Conservation (phyloP, 1,139 yeast species). For the Nakaseomyces delphensis region DNA sequence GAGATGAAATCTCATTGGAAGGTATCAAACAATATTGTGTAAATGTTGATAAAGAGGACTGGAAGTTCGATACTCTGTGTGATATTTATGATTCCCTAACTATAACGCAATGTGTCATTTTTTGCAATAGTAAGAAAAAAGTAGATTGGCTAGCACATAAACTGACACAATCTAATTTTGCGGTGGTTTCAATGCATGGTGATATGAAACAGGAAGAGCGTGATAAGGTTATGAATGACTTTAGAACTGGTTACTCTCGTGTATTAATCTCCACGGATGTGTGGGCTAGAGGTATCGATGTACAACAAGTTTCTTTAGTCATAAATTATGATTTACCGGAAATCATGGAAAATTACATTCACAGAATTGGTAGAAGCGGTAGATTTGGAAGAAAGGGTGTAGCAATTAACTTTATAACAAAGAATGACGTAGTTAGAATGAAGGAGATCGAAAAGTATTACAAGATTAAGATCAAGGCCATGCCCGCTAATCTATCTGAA, state of each 20-base stretch:
- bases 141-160: conserved; percentile 87
- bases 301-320: conserved; percentile 92
- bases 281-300: conserved; percentile 97
- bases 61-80: conserved; percentile 92
- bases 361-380: conserved; percentile 91
- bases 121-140: conserved; percentile 85
- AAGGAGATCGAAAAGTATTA: conserved; percentile 71
- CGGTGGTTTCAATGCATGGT: conserved; percentile 93
- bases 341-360: conserved; percentile 83
- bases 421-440: conserved; percentile 51
- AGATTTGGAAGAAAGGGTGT: conserved; percentile 95
- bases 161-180: conserved; percentile 70
- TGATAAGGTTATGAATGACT: conserved; percentile 81
- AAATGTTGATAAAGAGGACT: conserved; percentile 83
- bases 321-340: conserved; percentile 85
- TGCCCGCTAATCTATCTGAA: conserved; percentile 71
- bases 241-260: conserved; percentile 66
- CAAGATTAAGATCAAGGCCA: conserved; percentile 67
- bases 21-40: conserved; percentile 85
- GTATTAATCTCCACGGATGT: conserved; percentile 92
- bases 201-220: conserved; percentile 94
- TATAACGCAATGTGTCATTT: conserved; percentile 91
- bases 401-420: conserved; percentile 80
- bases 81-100: conserved; percentile 91
- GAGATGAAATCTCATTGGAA: conserved; percentile 80